Base-by-base conservation (phyloP, 345 rosid genomes). In the Eucalyptus guilfoylei region DNA sequence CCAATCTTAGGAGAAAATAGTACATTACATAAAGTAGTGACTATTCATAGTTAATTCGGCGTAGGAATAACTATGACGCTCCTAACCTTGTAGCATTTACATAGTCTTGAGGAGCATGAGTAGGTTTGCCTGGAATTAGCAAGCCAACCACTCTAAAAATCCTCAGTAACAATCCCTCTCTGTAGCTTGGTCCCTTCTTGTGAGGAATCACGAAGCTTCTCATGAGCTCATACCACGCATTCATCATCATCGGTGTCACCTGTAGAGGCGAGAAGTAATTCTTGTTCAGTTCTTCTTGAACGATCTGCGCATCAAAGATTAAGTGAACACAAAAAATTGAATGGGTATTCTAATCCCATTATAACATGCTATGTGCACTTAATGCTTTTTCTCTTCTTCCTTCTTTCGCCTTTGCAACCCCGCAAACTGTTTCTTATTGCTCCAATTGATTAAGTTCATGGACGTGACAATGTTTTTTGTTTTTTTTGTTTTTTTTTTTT, bases 201-300 rank as follows among this genome's bases (percentile, higher is more conserved):
- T 14, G 72, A 64, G 16, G 19, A 64, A 64, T 64, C 37, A 14
- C 86, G 88, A 95, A 90, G 42, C 97, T 89, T 55, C 98, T 92
- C 7, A 92, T 44, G 34, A 97, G 87, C 94, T 96, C 97, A 98
- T 96, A 93, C 50, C 87, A 15, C 16, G 96, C 97, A 80, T 91
- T 93, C 72, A 93, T 16, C 12, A 62, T 19, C 92, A 92, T 93
- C 4, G 96, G 97, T 48, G 92, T 37, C 14, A 49, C 89, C 95
- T 94, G 94, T 30, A 93, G 21, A 48, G 91, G 48, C 30, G 88
- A 91, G 86, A 94, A 96, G 92, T 95, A 95, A 89, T 95, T 95
- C 93, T 93, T 95, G 90, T 94, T 95, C 10, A 96, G 97, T 72
- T 94, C 96, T 50, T 96, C 98, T 37, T 72, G 16, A 64, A 94